phyloP scores from a whole-genome alignment of 208 protist species.

The Spironucleus salmonicida region DNA sequence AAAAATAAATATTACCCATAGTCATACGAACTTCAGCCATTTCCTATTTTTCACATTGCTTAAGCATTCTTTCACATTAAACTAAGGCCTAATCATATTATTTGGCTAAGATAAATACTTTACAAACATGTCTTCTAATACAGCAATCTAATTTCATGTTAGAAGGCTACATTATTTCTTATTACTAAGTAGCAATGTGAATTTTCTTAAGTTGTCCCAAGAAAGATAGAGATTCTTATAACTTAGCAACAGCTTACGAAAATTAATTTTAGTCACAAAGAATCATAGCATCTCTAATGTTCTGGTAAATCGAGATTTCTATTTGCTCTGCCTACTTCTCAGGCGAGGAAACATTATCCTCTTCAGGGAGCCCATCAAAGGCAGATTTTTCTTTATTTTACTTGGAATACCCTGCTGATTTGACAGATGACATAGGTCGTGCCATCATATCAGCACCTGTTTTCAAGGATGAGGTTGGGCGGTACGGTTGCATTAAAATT shows the following conservation, averaged over 20 bases:
- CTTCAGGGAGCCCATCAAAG: constrained; percentile 7
- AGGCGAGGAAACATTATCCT: neutral
- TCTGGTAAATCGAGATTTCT: neutral
- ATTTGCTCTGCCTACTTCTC: constrained; percentile 15
- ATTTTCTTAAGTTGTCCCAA: neutral
- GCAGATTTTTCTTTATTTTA: neutral
- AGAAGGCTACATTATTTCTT: too few relatives aligned
- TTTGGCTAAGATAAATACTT: neutral
- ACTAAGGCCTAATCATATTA: neutral
- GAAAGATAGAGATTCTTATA: neutral
- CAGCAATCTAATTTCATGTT: neutral
- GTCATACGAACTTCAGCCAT: neutral
- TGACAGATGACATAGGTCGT: constrained; percentile 7
- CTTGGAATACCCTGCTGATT: neutral
- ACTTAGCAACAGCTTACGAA: neutral
- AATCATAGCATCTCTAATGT: constrained; percentile 5
- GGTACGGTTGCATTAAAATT: too few relatives aligned
- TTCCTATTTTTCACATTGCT: neutral
- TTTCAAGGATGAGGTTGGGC: too few relatives aligned
- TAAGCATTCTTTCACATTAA: neutral
- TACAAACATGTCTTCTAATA: neutral
- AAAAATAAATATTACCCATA: constrained; percentile 11
- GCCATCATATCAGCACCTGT: too few relatives aligned
- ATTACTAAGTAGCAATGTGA: neutral
- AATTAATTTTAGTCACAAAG: neutral